phyloP scores from a whole-genome alignment of 805 yeast species.

The Cyberlindnera mississippiensis region DNA sequence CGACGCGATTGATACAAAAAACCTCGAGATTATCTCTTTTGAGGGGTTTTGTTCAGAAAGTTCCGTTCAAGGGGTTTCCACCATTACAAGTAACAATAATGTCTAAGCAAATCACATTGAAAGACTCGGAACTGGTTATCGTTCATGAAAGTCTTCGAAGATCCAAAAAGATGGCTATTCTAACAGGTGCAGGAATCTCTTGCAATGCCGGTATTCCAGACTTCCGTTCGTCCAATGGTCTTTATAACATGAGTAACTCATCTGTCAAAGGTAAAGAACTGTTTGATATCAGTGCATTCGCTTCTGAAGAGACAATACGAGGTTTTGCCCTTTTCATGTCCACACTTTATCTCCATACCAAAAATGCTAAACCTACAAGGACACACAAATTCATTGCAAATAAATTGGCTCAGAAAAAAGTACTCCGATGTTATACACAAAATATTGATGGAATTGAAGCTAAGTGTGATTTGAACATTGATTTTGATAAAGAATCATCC shows the following conservation, averaged over 20 bases:
- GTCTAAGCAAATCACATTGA: not conserved
- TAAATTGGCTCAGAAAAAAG: constrained; percentile 48
- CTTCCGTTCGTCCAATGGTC: constrained; percentile 79
- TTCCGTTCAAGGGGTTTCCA: not conserved
- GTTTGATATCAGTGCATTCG: constrained; percentile 80
- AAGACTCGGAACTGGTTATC: not conserved
- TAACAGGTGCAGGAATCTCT: constrained; percentile 96
- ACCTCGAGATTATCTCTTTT: no score
- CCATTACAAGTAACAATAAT: no score
- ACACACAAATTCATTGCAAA: constrained; percentile 68
- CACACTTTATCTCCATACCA: constrained; percentile 59
- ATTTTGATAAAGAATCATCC: constrained; percentile 25
- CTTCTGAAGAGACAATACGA: constrained; percentile 58
- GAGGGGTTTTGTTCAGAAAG: no score
- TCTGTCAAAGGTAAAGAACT: constrained; percentile 81
- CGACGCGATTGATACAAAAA: no score
- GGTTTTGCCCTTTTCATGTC: constrained; percentile 92
- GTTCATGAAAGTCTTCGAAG: constrained; percentile 21
- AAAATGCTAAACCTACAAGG: constrained; percentile 71
- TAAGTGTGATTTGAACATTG: constrained; percentile 57
- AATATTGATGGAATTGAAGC: constrained; percentile 89
- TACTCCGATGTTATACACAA: constrained; percentile 88
- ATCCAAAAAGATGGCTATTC: constrained; percentile 50
- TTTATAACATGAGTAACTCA: constrained; percentile 51
- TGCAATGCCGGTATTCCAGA: constrained; percentile 98